Conservation (phyloP, 1,284 basidiomycete genomes). For the Mixia osmundae region DNA sequence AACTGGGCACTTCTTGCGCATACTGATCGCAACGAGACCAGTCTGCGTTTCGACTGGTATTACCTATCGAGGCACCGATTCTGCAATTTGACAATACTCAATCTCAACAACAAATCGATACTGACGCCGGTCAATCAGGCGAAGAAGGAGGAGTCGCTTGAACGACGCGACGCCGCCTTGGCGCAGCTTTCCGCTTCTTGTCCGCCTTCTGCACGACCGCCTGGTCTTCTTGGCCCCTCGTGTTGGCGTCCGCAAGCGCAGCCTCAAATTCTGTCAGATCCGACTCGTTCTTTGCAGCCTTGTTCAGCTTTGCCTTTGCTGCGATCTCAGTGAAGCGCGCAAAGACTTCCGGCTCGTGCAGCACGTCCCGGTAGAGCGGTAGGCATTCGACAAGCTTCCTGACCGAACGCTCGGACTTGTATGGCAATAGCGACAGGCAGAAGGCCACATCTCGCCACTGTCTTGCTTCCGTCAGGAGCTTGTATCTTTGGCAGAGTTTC, state of each 20-base stretch:
- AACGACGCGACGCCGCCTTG: no score
- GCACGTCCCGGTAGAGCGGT: conserved; percentile 79
- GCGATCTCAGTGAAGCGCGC: conserved; percentile 63
- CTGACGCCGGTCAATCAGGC: conserved; percentile 1
- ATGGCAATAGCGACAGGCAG: conserved; percentile 79
- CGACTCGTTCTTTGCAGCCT: conserved; percentile 64
- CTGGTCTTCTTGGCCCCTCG: conserved; percentile 73
- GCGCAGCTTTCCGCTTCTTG: neutral
- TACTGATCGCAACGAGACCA: conserved; percentile 1
- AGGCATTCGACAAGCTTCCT: conserved; percentile 80
- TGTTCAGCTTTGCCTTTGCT: conserved; percentile 48
- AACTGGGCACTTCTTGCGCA: neutral
- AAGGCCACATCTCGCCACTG: conserved; percentile 97
- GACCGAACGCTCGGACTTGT: conserved; percentile 85
- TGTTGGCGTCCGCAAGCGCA: conserved; percentile 49
- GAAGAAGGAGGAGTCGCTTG: conserved; percentile 7
- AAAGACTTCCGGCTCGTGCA: conserved; percentile 69
- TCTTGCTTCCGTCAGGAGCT: conserved; percentile 58
- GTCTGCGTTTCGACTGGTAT: conserved; percentile 6
- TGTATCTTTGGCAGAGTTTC: conserved; percentile 83
- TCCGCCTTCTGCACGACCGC: conserved; percentile 35
- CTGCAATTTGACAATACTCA: neutral
- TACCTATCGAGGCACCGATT: conserved; percentile 2
- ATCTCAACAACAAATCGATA: neutral
- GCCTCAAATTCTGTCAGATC: conserved; percentile 69